Percentiles rank a stretch among this genome's conserved stretches.
Conservation (phyloP, 331 rosid genomes). For the Dryas integrifolia region DNA sequence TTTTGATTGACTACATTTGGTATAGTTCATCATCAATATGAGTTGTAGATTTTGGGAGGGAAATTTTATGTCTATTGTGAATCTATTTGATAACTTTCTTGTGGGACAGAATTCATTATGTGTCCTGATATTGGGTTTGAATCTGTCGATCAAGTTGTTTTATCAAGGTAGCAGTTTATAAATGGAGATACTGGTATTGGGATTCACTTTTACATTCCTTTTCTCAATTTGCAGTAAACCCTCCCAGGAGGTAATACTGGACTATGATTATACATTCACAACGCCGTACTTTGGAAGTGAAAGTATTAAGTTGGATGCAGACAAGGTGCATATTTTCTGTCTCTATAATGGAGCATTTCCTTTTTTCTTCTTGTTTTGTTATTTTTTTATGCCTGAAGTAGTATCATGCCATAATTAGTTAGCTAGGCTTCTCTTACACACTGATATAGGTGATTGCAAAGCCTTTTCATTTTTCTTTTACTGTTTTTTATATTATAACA, state of each 20-base stretch:
- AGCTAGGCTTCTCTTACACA: neutral
- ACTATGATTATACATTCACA: slow-evolving; percentile 93
- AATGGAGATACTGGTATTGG: slow-evolving; percentile 3
- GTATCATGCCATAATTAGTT: neutral
- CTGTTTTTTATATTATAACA: neutral
- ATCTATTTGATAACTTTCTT: neutral
- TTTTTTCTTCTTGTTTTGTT: slow-evolving; percentile 6
- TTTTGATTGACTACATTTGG: neutral
- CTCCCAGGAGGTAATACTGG: slow-evolving; percentile 77
- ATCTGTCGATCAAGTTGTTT: slow-evolving; percentile 10
- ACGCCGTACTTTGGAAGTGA: slow-evolving; percentile 90
- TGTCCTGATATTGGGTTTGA: slow-evolving; percentile 10
- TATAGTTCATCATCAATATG: neutral
- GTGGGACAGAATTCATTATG: neutral
- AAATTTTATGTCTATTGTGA: neutral
- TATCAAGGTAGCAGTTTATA: slow-evolving; percentile 9
- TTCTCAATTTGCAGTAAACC: slow-evolving; percentile 75
- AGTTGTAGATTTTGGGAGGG: slow-evolving; percentile 2
- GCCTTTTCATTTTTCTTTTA: neutral
- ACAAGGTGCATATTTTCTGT: slow-evolving; percentile 45
- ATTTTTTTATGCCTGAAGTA: neutral
- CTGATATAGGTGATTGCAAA: neutral
- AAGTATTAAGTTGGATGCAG: slow-evolving; percentile 44
- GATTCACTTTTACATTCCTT: slow-evolving; percentile 30
- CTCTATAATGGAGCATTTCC: neutral